These are phyloP conservation scores for Microcera coccophila DNA, from an alignment of 2,329 filamentous ascomycete species.

Conservation along the genomic window DNA sequence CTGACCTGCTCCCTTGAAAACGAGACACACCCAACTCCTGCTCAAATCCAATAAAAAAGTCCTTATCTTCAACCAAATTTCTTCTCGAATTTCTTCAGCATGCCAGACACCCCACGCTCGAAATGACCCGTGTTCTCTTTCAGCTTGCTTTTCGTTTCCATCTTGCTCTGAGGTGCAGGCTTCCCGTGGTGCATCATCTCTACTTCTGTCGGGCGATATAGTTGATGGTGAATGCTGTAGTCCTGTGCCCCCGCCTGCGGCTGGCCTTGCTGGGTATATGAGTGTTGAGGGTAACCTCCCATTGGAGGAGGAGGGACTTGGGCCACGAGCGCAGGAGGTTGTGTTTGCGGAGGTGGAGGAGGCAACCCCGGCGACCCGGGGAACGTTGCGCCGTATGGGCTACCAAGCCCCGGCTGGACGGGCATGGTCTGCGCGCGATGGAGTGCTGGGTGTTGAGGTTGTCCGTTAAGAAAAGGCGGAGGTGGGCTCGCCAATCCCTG, in stretches of 20 bases:
- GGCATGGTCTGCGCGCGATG: conserved; percentile 51
- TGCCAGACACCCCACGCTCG: conserved; percentile 66
- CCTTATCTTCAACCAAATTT: conserved; percentile 52
- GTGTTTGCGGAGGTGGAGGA: conserved; percentile 30
- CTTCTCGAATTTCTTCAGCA: conserved; percentile 78
- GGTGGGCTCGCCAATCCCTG: conserved; percentile 36
- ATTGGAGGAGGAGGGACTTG: conserved; percentile 42
- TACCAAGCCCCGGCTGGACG: conserved; percentile 37
- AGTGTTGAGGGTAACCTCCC: conserved; percentile 56
- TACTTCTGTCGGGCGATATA: conserved; percentile 64
- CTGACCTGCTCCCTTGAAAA: no score
- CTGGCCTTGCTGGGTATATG: conserved; percentile 30
- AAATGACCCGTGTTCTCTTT: conserved; percentile 63
- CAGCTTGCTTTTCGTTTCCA: conserved; percentile 49
- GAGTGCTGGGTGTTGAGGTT: conserved; percentile 42
- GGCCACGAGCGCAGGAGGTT: conserved; percentile 32
- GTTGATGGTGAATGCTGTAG: conserved; percentile 63
- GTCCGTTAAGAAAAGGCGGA: conserved; percentile 41
- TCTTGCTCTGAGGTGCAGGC: conserved; percentile 39
- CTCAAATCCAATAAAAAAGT: neutral
- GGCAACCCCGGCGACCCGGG: conserved; percentile 43
- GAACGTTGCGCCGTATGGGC: conserved; percentile 45
- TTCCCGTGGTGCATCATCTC: conserved; percentile 44
- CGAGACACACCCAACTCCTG: conserved; percentile 1
- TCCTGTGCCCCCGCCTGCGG: conserved; percentile 32